These are phyloP conservation scores for Onygenales sp. DNA, from an alignment of 2,329 filamentous ascomycete species.

Conservation along the genomic window DNA sequence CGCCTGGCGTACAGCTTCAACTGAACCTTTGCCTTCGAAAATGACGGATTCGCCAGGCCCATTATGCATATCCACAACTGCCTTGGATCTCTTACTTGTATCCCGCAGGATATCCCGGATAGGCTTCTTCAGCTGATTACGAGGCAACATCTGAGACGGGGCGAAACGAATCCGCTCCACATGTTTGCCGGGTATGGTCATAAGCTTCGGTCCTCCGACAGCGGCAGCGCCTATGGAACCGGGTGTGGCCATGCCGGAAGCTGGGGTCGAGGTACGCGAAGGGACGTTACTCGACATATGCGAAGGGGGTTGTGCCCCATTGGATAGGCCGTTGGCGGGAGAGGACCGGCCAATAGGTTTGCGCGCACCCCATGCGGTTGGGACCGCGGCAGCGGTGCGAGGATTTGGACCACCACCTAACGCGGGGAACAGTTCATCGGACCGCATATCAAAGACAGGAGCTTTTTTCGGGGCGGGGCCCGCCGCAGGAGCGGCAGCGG, in stretches of 20 bases:
- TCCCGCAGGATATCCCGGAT: slow-evolving; percentile 79
- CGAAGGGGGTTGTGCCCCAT: slow-evolving; percentile 29
- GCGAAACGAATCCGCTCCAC: slow-evolving; percentile 66
- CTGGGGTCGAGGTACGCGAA: slow-evolving; percentile 54
- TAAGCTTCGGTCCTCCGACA: slow-evolving; percentile 41
- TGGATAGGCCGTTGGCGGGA: slow-evolving; percentile 37
- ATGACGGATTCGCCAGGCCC: slow-evolving; percentile 63
- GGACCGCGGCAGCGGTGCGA: slow-evolving; percentile 47
- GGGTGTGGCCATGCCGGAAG: slow-evolving; percentile 39
- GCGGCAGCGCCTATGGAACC: slow-evolving; percentile 12
- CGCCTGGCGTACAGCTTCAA: slow-evolving; percentile 75
- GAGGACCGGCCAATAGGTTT: slow-evolving; percentile 30
- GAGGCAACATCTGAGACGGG: slow-evolving; percentile 65
- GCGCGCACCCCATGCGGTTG: slow-evolving; percentile 70
- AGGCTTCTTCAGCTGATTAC: slow-evolving; percentile 71
- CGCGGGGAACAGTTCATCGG: slow-evolving; percentile 88
- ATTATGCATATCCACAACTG: slow-evolving; percentile 67
- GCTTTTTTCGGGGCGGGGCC: slow-evolving; percentile 33
- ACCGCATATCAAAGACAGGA: slow-evolving; percentile 64
- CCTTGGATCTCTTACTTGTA: slow-evolving; percentile 85
- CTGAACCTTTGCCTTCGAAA: slow-evolving; percentile 78
- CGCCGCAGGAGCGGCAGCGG: slow-evolving; percentile 18
- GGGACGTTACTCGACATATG: slow-evolving; percentile 1
- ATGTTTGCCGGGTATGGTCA: slow-evolving; percentile 75
- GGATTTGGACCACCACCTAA: slow-evolving; percentile 64